Conservation (phyloP, 2,329 filamentous ascomycete species). For the Exophiala alcalophila region DNA sequence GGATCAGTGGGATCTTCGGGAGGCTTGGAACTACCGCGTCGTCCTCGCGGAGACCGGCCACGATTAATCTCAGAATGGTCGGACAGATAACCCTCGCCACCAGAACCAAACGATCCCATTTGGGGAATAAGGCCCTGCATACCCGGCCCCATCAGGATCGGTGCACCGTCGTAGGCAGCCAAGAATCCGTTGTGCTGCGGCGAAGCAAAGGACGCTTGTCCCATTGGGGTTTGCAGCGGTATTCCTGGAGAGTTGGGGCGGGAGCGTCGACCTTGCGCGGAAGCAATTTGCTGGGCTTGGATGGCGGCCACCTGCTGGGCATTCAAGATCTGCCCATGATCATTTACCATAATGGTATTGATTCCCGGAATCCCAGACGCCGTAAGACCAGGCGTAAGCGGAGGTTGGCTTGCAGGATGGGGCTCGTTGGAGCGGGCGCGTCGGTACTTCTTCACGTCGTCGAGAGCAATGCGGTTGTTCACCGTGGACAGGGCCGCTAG, state of each 20-base stretch:
- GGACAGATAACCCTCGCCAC: slow-evolving; percentile 80
- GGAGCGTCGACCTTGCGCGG: slow-evolving; percentile 67
- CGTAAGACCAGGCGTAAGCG: slow-evolving; percentile 65
- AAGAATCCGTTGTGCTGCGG: slow-evolving; percentile 94
- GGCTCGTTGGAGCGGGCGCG: slow-evolving; percentile 82
- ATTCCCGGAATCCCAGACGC: slow-evolving; percentile 63
- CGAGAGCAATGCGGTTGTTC: slow-evolving; percentile 94
- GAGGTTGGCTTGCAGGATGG: slow-evolving; percentile 54
- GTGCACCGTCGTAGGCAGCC: slow-evolving; percentile 75
- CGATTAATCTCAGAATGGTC: slow-evolving; percentile 90
- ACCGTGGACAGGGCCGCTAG: slow-evolving; percentile 93
- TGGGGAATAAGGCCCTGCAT: slow-evolving; percentile 62
- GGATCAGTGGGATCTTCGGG: slow-evolving; percentile 96
- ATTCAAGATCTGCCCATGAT: slow-evolving; percentile 81
- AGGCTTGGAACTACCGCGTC: slow-evolving; percentile 92
- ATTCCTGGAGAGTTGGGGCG: slow-evolving; percentile 87
- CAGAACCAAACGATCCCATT: slow-evolving; percentile 67
- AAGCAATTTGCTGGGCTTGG: slow-evolving; percentile 62
- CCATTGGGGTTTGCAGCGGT: slow-evolving; percentile 60
- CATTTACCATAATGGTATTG: slow-evolving; percentile 91
- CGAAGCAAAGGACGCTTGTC: slow-evolving; percentile 65
- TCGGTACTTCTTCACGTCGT: slow-evolving; percentile 95
- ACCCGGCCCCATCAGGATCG: slow-evolving; percentile 67
- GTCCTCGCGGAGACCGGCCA: slow-evolving; percentile 85
- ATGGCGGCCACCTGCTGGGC: slow-evolving; percentile 81